Evolutionary conservation across 179 eudicot genomes (phyloP).

Genomic region (Drosera spatulata): DNA sequence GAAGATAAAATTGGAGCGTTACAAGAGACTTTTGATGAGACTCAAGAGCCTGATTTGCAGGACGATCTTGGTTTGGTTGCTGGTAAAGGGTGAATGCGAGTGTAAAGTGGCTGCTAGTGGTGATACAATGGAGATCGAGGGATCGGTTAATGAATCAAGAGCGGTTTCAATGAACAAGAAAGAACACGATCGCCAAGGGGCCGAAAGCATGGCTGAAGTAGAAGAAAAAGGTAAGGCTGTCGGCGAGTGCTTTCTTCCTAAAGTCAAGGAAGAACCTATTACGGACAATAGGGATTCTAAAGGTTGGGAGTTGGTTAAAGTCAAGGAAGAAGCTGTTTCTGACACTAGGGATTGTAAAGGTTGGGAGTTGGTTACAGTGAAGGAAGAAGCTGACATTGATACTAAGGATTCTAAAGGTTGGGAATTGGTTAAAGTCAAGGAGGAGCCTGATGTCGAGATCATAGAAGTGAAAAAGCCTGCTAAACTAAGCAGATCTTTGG

Average conservation of each 20-base stretch:
- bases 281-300: background rate
- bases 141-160: background rate
- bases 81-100: conserved; percentile 12
- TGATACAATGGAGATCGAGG: background rate
- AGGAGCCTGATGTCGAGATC: too few species aligned
- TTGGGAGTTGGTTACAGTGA: background rate
- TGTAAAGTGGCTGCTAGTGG: conserved; percentile 1
- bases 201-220: background rate
- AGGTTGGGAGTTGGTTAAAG: background rate
- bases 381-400: background rate
- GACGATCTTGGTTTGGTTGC: background rate
- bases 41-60: background rate
- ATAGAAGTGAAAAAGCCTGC: too few species aligned
- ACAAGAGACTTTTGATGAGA: background rate
- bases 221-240: conserved; percentile 15
- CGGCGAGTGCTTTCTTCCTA: background rate
- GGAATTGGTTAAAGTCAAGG: background rate
- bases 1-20: background rate
- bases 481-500: too few species aligned
- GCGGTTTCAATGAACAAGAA: background rate
- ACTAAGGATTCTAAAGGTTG: background rate
- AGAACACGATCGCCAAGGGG: background rate
- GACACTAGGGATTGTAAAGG: background rate
- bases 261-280: background rate
- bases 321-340: background rate